Base-by-base conservation (phyloP, 73 alveolate species). In the Paramecium pentaurelia region DNA sequence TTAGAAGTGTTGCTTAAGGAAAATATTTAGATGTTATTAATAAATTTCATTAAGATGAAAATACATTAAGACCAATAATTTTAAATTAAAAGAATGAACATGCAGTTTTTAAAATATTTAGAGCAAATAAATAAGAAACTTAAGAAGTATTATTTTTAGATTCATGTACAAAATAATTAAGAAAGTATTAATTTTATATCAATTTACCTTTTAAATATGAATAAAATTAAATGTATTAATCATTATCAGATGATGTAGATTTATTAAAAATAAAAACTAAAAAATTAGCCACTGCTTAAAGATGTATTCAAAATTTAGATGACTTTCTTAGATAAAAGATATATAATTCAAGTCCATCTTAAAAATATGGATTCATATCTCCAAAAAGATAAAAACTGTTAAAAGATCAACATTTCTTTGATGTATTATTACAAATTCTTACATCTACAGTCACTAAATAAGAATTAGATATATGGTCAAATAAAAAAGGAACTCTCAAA, bases 31-130 rank as follows among this genome's bases (percentile, higher is more conserved):
- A 80, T 49, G 75, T 80, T 14, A 47, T 45, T 32, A 80, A 28
- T 80, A 80, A 80, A 42, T 80, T 11, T 22, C 64, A 42, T 49
- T 37, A 36, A 16, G 87, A 73, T 36, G 58, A 49, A 80, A 47
- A 49, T 11, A 45, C 49, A 2, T 47, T 80, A 7, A 73, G n/a
- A 80, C 91, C 91, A 45, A 20, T 80, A 3, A 80, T 80, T 2
- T 25, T 80, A 36, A 49, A 45, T 45, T 10, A 80, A 44, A 80
- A 80, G 51, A 80, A 80, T 80, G 91, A 80, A 47, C 71, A 80
- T 80, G 91, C 91, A 44, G 91, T 80, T 16, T 80, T 80, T 80
- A 80, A 80, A 27, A 32, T 80, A 9, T 80, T 80, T 12, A 80
- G 58, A 49, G 91, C 91, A 20, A 80, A 47, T 47, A 49, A 28